phyloP scores from a whole-genome alignment of 306 rosid genomes.

The Corylus americana region DNA sequence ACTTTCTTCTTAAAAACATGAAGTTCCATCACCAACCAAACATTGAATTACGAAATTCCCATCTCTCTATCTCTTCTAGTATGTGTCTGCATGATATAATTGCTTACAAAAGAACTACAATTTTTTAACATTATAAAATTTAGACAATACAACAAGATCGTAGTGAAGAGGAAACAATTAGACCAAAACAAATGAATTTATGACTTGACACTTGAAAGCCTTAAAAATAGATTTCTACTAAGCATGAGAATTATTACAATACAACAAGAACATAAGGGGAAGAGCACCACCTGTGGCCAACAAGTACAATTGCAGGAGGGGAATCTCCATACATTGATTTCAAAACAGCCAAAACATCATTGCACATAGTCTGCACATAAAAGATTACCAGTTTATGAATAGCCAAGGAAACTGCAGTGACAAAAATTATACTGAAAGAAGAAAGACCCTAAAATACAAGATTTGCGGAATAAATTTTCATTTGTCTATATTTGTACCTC shows the following conservation, averaged over 20 bases:
- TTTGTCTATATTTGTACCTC: conserved; percentile 52
- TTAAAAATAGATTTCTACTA: neutral
- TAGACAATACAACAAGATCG: neutral
- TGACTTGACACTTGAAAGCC: neutral
- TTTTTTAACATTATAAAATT: neutral
- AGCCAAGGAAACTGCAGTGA: conserved; percentile 19
- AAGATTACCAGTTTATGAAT: conserved; percentile 18
- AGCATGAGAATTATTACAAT: neutral
- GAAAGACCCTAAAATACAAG: neutral
- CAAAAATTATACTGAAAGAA: conserved; percentile 1
- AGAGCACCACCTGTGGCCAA: conserved; percentile 66
- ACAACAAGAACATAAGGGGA: conserved; percentile 17
- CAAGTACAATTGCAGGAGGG: conserved; percentile 67
- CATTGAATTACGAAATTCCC: neutral
- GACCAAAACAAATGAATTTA: neutral
- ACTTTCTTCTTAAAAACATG: neutral
- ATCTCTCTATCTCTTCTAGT: neutral
- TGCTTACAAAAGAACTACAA: neutral
- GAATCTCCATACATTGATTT: conserved; percentile 74
- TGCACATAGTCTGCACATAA: conserved; percentile 83
- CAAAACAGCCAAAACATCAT: conserved; percentile 80
- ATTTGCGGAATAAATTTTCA: neutral
- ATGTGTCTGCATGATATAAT: neutral
- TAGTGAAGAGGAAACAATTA: neutral
- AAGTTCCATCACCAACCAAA: neutral